Evolutionary conservation across 208 protist genomes (phyloP).

Genomic region (Acanthamoeba royreba): DNA sequence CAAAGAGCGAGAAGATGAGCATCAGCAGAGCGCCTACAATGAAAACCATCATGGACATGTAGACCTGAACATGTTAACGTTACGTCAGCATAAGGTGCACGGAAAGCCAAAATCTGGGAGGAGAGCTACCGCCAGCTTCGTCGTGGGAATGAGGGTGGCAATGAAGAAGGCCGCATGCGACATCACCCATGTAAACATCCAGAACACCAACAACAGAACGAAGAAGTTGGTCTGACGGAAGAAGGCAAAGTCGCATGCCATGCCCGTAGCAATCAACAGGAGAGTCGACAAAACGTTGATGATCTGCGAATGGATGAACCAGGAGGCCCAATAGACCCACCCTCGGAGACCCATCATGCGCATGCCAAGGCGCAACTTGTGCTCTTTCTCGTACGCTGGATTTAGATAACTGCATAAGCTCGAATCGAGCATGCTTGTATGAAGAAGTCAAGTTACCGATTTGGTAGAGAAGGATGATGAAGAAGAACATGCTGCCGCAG

Average conservation of each 20-base stretch:
- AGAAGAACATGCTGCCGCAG: conserved; percentile 24
- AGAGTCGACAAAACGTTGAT: conserved; percentile 23
- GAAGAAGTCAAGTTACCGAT: background rate
- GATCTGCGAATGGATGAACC: conserved; percentile 19
- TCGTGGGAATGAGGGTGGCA: conserved; percentile 12
- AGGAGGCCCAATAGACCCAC: conserved; percentile 4
- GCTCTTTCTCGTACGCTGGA: conserved; percentile 18
- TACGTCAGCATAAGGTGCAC: background rate
- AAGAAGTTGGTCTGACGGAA: conserved; percentile 25
- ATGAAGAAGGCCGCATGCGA: conserved; percentile 9
- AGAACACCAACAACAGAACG: conserved; percentile 17
- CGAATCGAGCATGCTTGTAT: background rate
- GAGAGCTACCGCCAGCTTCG: background rate
- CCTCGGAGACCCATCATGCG: conserved; percentile 19
- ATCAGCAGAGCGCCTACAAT: conserved; percentile 24
- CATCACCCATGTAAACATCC: background rate
- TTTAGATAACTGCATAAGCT: background rate
- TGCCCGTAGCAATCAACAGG: conserved; percentile 12
- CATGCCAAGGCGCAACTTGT: conserved; percentile 40
- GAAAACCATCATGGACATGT: conserved; percentile 42
- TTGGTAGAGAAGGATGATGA: conserved; percentile 46
- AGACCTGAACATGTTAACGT: background rate
- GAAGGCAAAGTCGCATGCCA: conserved; percentile 25
- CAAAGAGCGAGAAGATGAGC: conserved; percentile 18
- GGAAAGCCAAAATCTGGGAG: background rate